Percentiles rank a stretch among this genome's conserved stretches.
phyloP scores from a whole-genome alignment of 228 moss, liverwort and hornwort species.

The Sphagnum fallax region DNA sequence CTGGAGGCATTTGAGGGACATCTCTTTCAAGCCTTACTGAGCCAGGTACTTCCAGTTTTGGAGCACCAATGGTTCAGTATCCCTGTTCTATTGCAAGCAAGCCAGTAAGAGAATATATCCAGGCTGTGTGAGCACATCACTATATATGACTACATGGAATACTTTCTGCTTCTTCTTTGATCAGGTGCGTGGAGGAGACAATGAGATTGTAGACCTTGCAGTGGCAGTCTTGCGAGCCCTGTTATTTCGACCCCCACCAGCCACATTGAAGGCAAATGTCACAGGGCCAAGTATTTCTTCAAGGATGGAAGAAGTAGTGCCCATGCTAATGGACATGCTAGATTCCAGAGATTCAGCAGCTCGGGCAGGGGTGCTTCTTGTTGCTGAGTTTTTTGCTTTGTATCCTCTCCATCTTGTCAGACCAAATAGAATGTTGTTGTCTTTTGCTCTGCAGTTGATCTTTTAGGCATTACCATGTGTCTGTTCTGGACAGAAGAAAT shows the following conservation, averaged over 20 bases:
- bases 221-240: conserved; percentile 66
- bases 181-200: conserved; percentile 72
- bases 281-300: conserved; percentile 15
- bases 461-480: no score
- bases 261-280: conserved; percentile 5
- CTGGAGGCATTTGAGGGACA: conserved; percentile 61
- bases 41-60: conserved; percentile 41
- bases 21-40: conserved; percentile 71
- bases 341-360: conserved; percentile 84
- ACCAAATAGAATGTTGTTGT: neutral
- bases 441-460: neutral
- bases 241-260: conserved; percentile 49
- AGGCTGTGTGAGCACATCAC: neutral
- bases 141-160: no score
- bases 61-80: no score
- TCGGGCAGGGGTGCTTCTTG: conserved; percentile 85
- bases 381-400: conserved; percentile 85
- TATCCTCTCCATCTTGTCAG: conserved; percentile 44
- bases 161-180: neutral
- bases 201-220: conserved; percentile 67
- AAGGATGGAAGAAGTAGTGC: conserved; percentile 71
- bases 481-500: no score
- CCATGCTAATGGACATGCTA: conserved; percentile 88
- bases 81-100: no score
- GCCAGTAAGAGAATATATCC: neutral